Base-by-base conservation (phyloP, 495 filamentous ascomycete genomes). In the Penicillium angulare region DNA sequence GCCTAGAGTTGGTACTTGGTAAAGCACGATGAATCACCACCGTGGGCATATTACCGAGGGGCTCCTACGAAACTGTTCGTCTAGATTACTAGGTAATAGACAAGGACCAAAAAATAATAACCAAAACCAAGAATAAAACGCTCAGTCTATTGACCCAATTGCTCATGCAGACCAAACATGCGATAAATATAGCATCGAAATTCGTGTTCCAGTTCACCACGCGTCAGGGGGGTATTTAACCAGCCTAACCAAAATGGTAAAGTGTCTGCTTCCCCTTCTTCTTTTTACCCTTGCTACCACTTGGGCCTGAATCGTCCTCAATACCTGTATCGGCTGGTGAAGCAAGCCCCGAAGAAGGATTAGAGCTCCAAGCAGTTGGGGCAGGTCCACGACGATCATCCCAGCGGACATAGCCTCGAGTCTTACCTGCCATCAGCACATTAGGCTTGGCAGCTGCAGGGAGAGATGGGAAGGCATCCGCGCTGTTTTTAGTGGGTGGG, bases 181-280 rank as follows among this genome's bases (percentile, higher is more conserved):
- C n/a, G n/a, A n/a, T n/a, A n/a, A n/a, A n/a, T n/a, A n/a, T n/a
- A n/a, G n/a, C n/a, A n/a, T n/a, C n/a, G n/a, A n/a, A n/a, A n/a
- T n/a, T n/a, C n/a, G n/a, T n/a, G n/a, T n/a, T n/a, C n/a, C n/a
- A n/a, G n/a, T n/a, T n/a, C n/a, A n/a, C n/a, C n/a, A n/a, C n/a
- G n/a, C n/a, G n/a, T n/a, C 27, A 31, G 27, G 27, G 27, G 41
- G 41, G 41, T 44, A 44, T 44, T 34, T 22, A n/a, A 24, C 31
- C 21, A 41, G 8, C 53, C 65, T 51, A 81, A 40, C 78, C 78
- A 58, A 80, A 79, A 52, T 80, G 76, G 61, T 77, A 79, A 43
- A 92, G 67, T 3, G 87, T 84, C 69, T 92, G 86, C 72, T 92
- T 92, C 66, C 89, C 87, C 53, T 81, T 83, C 69, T 89, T 86